phyloP scores from a whole-genome alignment of 345 rosid species.

The Citrus australasica region DNA sequence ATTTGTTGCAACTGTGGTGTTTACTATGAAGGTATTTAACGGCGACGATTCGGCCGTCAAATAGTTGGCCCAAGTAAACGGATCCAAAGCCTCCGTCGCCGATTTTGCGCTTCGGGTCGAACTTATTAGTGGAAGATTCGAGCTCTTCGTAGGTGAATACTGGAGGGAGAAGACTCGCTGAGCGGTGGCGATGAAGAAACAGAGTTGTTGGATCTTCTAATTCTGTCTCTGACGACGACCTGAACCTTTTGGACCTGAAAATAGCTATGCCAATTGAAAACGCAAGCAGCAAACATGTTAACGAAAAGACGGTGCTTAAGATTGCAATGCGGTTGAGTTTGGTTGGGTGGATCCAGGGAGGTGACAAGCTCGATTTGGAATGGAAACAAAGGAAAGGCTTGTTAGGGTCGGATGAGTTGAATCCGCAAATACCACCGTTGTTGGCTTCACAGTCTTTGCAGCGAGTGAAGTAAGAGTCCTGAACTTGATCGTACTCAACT shows the following conservation, averaged over 20 bases:
- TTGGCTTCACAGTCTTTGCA: conserved; percentile 49
- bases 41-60: conserved; percentile 70
- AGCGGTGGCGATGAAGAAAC: conserved; percentile 77
- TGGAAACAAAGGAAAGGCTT: conserved; percentile 50
- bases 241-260: conserved; percentile 50
- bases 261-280: conserved; percentile 40
- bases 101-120: conserved; percentile 77
- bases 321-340: conserved; percentile 39
- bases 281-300: conserved; percentile 51
- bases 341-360: conserved; percentile 32
- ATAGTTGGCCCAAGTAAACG: conserved; percentile 69
- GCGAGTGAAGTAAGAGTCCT: conserved; percentile 55
- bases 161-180: conserved; percentile 74
- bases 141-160: conserved; percentile 92
- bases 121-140: conserved; percentile 64
- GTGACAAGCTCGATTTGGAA: conserved; percentile 33
- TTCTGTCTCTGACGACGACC: conserved; percentile 26
- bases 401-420: conserved; percentile 57
- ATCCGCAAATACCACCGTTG: conserved; percentile 78
- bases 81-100: conserved; percentile 97
- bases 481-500: conserved; percentile 66
- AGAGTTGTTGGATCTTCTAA: conserved; percentile 70
- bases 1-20: conserved; percentile 44
- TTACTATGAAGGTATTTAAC: conserved; percentile 75
- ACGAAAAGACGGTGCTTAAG: conserved; percentile 44